phyloP scores from a whole-genome alignment of 352 stramenopile species.

The Phytophthora litchii region DNA sequence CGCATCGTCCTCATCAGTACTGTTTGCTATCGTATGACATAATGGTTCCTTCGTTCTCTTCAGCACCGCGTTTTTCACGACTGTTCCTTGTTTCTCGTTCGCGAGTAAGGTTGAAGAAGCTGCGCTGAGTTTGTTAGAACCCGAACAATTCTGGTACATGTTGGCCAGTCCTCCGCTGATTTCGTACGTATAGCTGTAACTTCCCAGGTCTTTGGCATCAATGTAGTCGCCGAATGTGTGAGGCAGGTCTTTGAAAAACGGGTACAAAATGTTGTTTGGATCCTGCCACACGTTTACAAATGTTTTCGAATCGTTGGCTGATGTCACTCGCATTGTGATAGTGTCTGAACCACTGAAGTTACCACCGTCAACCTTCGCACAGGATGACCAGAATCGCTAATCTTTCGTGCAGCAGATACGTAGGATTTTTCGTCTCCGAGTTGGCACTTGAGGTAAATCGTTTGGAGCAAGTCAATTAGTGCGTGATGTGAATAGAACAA shows the following conservation, averaged over 20 bases:
- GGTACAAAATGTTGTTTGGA: slow-evolving; percentile 48
- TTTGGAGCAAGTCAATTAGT: slow-evolving; percentile 32
- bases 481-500: slow-evolving; percentile 63
- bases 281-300: slow-evolving; percentile 45
- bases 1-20: slow-evolving; percentile 28
- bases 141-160: slow-evolving; percentile 57
- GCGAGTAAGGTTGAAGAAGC: slow-evolving; percentile 4
- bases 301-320: slow-evolving; percentile 10
- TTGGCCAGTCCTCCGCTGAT: slow-evolving; percentile 47
- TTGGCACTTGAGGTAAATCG: slow-evolving; percentile 46
- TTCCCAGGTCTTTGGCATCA: slow-evolving; percentile 52
- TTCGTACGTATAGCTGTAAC: slow-evolving; percentile 66
- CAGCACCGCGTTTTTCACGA: background rate
- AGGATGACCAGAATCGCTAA: slow-evolving; percentile 44
- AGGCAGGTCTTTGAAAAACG: slow-evolving; percentile 68
- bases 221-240: slow-evolving; percentile 43
- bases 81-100: slow-evolving; percentile 1
- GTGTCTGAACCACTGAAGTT: slow-evolving; percentile 35
- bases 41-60: slow-evolving; percentile 3
- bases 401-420: slow-evolving; percentile 32
- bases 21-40: slow-evolving; percentile 15
- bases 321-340: slow-evolving; percentile 34
- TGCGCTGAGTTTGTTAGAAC: slow-evolving; percentile 38
- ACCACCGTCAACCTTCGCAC: slow-evolving; percentile 22
- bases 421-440: slow-evolving; percentile 26